Conservation (phyloP, 176 grass and related monocot species). For the Aegilops sharonensis region DNA sequence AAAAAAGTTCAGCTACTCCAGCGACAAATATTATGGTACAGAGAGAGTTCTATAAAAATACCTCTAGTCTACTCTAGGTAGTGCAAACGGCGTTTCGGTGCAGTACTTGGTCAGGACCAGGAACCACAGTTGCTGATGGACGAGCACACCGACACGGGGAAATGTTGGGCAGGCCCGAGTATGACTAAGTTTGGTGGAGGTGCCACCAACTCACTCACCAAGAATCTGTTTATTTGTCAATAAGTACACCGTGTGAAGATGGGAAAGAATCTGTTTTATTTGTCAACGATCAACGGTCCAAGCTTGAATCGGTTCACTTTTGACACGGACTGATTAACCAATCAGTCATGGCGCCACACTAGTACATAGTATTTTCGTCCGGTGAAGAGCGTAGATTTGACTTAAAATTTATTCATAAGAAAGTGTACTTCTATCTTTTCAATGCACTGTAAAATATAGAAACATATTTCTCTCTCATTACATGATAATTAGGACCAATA, state of each 20-base stretch:
- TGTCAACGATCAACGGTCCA: background rate
- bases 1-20: no score
- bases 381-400: no score
- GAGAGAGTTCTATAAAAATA: no score
- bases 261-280: background rate
- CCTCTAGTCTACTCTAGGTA: no score
- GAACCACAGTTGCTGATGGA: background rate
- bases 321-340: background rate
- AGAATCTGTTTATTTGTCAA: background rate
- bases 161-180: background rate
- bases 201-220: background rate
- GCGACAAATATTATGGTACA: no score
- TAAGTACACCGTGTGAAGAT: background rate
- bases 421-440: no score
- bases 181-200: background rate
- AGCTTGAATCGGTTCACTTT: background rate
- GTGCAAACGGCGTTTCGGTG: background rate
- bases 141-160: background rate
- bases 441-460: no score
- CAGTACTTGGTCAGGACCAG: background rate
- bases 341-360: background rate
- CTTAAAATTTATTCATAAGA: no score
- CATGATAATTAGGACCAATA: no score
- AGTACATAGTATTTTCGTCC: no score
- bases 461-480: no score